Conservation (phyloP, 2,329 filamentous ascomycete species). For the Colletotrichum melonis region DNA sequence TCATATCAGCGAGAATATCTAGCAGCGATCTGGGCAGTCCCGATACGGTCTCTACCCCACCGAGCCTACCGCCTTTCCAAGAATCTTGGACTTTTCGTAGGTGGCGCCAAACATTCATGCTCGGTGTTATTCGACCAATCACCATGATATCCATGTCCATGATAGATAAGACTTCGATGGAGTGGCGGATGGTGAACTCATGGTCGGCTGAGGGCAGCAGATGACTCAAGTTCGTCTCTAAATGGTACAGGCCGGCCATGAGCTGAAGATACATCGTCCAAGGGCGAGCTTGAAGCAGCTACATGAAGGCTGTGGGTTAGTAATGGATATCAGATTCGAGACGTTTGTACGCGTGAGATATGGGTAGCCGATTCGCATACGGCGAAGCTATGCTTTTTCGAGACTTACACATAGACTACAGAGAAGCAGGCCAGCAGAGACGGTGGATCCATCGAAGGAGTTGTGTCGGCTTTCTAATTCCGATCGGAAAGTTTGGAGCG, state of each 20-base stretch:
- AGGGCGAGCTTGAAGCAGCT: constrained; percentile 29
- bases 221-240: constrained; percentile 7
- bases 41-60: constrained; percentile 44
- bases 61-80: constrained; percentile 21
- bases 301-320: not conserved
- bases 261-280: constrained; percentile 34
- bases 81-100: constrained; percentile 29
- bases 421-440: constrained; percentile 28
- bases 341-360: not conserved
- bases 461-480: constrained; percentile 30
- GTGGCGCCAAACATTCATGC: constrained; percentile 34
- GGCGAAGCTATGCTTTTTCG: too few relatives aligned
- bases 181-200: constrained; percentile 16
- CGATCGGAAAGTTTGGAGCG: constrained; percentile 33
- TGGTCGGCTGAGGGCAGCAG: constrained; percentile 13
- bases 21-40: constrained; percentile 42
- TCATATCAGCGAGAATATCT: constrained; percentile 40
- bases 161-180: constrained; percentile 34
- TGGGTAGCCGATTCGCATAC: too few relatives aligned
- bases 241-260: constrained; percentile 29
- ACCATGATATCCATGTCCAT: constrained; percentile 36
- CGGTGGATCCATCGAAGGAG: constrained; percentile 24
- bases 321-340: not conserved
- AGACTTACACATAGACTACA: constrained; percentile 32
- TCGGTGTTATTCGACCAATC: constrained; percentile 24